These are phyloP conservation scores for Cucurbita argyrosperma DNA, from an alignment of 306 rosid species.

Conservation along the genomic window DNA sequence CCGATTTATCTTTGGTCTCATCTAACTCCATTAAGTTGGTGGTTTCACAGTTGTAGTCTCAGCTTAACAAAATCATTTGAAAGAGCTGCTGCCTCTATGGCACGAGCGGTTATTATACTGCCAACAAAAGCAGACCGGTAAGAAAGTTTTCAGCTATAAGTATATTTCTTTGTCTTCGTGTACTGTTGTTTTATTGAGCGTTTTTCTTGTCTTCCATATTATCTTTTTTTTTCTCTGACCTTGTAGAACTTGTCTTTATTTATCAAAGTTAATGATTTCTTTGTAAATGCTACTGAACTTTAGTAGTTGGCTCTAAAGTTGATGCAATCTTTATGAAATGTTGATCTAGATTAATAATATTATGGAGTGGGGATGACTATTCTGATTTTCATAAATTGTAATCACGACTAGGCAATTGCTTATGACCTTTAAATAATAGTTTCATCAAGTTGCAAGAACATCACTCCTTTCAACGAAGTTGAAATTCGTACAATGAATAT, in stretches of 20 bases:
- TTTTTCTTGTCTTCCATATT: not conserved
- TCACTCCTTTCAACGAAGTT: not conserved
- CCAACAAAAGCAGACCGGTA: constrained; percentile 86
- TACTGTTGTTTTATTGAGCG: not conserved
- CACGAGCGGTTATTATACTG: constrained; percentile 82
- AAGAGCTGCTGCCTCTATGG: constrained; percentile 87
- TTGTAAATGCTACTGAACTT: not conserved
- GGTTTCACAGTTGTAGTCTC: constrained; percentile 70
- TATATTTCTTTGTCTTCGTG: not conserved
- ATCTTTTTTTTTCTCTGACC: not conserved
- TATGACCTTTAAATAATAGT: not conserved
- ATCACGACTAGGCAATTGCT: not conserved
- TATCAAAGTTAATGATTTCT: not conserved
- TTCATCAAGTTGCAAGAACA: not conserved
- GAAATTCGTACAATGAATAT: not conserved
- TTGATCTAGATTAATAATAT: not conserved
- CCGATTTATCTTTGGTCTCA: constrained; percentile 2
- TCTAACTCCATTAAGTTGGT: constrained; percentile 22
- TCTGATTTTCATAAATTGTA: not conserved
- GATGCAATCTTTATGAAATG: not conserved
- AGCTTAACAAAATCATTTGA: constrained; percentile 78
- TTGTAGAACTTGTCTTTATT: not conserved
- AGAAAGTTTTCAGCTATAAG: constrained; percentile 20
- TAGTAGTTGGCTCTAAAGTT: not conserved
- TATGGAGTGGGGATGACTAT: not conserved